These are phyloP conservation scores for Rosa persica DNA, from an alignment of 306 rosid genomes.

Conservation along the genomic window DNA sequence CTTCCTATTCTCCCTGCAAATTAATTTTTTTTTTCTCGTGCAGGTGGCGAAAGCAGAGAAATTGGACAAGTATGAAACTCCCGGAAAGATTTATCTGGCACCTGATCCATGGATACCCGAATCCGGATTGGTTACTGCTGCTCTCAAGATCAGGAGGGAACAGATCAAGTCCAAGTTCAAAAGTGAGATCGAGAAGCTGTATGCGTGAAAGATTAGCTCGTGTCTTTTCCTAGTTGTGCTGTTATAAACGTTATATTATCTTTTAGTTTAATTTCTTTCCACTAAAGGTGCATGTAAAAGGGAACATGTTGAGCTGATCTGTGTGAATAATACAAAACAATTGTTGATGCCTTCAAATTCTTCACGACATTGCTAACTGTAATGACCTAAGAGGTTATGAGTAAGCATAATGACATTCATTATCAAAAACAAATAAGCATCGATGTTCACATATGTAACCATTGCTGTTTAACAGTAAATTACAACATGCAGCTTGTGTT, in stretches of 20 bases:
- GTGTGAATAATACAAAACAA: neutral
- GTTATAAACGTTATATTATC: neutral
- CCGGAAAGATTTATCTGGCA: constrained; percentile 64
- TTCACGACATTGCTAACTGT: neutral
- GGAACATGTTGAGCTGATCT: neutral
- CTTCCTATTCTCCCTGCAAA: neutral
- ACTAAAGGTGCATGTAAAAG: neutral
- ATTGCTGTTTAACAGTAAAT: neutral
- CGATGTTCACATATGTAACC: neutral
- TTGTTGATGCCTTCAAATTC: neutral
- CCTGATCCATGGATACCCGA: constrained; percentile 86
- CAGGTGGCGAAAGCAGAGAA: constrained; percentile 71
- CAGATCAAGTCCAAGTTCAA: constrained; percentile 70
- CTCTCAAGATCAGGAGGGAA: constrained; percentile 85
- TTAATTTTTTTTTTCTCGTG: neutral
- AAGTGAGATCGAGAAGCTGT: constrained; percentile 60
- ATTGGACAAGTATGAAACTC: constrained; percentile 69
- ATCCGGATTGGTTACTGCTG: constrained; percentile 90
- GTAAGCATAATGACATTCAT: neutral
- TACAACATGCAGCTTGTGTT: neutral
- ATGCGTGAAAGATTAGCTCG: constrained; percentile 40
- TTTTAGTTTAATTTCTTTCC: neutral
- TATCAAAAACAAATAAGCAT: neutral
- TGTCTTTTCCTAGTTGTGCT: neutral
- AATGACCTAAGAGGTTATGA: no score